Base-by-base conservation (phyloP, 139 green algal genomes). In the Closterium sp. region DNA sequence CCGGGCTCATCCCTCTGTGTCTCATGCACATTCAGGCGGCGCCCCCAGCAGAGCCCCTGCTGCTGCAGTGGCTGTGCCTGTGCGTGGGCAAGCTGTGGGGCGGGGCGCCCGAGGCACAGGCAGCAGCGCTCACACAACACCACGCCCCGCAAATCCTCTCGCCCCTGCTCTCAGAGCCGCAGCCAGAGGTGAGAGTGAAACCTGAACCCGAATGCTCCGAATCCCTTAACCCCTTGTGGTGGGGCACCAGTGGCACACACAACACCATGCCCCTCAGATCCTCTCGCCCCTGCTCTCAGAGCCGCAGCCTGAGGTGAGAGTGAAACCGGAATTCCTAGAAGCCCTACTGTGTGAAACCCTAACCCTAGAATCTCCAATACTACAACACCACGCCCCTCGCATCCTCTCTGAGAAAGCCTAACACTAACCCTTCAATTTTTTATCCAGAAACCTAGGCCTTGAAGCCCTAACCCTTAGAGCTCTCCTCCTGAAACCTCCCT, bases 11-110 rank as follows among this genome's bases (percentile, higher is more conserved):
- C 6, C 31, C 84, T 19, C 28, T 94, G 5, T 94, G 89, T 33
- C 87, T 94, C 25, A 89, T 86, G 30, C 83, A 94, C 66, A 92
- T 95, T 43, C 85, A 90, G 21, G 84, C 36, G 2, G 91, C 91
- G 6, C 87, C 91, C 7, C 87, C 64, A 7, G 43, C 28, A 7
- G 90, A 92, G 23, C 94, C 92, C 3, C 93, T 98, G 85, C 96
- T 99, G 88, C 94, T 97, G 36, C 97, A 97, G 88, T 99, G 98
- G 98, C 94, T 99, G 38, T 97, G 96, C 92, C 94, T 99, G 32
- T 97, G 95, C 88, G 90, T 98, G 28, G 97, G 97, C 30, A 98
- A 98, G 92, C 94, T 99, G 84, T 97, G 95, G 86, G 96, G 98
- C 85, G 92, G 94, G 38, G 64, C 91, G 33, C 87, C 92, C 6